Percentiles rank a stretch among this genome's conserved stretches.
These are phyloP conservation scores for Hypoxylon fragiforme DNA, from an alignment of 495 filamentous ascomycete genomes.

Conservation along the genomic window DNA sequence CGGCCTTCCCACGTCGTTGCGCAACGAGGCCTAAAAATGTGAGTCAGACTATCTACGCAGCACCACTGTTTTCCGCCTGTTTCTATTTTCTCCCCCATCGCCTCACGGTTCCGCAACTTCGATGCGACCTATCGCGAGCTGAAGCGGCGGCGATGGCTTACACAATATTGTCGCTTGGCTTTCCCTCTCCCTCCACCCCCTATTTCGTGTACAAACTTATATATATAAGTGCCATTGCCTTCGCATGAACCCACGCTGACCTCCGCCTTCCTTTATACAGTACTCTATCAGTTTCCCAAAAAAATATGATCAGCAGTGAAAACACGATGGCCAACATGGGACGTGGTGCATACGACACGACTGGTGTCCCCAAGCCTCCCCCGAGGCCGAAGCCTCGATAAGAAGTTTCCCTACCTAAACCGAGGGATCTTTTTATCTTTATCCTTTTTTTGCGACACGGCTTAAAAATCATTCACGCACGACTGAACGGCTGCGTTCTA, in stretches of 20 bases:
- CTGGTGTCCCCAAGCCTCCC: slow-evolving; percentile 58
- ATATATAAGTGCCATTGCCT: slow-evolving; percentile 15
- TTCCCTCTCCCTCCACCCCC: neutral
- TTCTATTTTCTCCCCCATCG: slow-evolving; percentile 25
- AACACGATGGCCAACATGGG: slow-evolving; percentile 55
- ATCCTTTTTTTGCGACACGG: slow-evolving; percentile 19
- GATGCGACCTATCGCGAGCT: slow-evolving; percentile 25
- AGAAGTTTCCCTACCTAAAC: slow-evolving; percentile 10
- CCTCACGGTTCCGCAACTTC: slow-evolving; percentile 20
- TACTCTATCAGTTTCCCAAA: slow-evolving; percentile 16
- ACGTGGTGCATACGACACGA: slow-evolving; percentile 61
- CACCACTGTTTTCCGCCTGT: slow-evolving; percentile 11
- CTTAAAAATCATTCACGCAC: slow-evolving; percentile 18
- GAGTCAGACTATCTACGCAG: slow-evolving; percentile 45
- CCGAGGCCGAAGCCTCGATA: slow-evolving; percentile 56
- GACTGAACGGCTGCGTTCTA: no score
- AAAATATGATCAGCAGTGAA: slow-evolving; percentile 51
- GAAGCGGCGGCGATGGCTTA: slow-evolving; percentile 20
- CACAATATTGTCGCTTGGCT: slow-evolving; percentile 6
- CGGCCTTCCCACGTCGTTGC: slow-evolving; percentile 37
- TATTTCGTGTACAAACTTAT: no score
- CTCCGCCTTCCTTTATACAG: slow-evolving; percentile 7
- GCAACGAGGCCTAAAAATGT: slow-evolving; percentile 41
- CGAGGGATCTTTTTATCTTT: no score
- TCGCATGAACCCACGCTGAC: slow-evolving; percentile 33